These are phyloP conservation scores for Leccinum variicolor DNA, from an alignment of 768 basidiomycete species.

Conservation along the genomic window DNA sequence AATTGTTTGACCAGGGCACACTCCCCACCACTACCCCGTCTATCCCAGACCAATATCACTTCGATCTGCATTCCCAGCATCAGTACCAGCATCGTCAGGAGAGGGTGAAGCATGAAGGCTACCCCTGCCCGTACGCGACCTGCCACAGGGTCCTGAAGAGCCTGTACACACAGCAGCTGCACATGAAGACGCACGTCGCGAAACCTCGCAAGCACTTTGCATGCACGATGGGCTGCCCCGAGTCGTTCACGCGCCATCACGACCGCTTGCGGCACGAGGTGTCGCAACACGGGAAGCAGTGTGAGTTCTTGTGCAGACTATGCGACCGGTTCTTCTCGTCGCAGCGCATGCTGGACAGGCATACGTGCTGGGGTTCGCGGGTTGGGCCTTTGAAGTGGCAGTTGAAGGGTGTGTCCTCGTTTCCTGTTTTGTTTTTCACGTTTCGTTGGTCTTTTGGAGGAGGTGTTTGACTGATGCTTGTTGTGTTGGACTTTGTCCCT, in stretches of 20 bases:
- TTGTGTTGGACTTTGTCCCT: background rate
- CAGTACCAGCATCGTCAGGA: background rate
- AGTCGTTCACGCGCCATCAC: conserved; percentile 2
- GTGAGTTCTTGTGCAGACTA: background rate
- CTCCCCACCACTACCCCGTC: background rate
- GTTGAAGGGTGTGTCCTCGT: background rate
- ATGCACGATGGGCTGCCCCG: conserved; percentile 3
- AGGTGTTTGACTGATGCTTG: background rate
- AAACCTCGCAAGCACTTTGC: background rate
- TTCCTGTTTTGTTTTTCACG: background rate
- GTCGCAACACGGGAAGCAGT: conserved; percentile 1
- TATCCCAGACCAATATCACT: background rate
- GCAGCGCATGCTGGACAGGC: conserved; percentile 3
- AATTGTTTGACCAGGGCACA: background rate
- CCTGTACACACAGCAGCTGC: background rate
- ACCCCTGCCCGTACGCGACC: background rate
- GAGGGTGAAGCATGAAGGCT: background rate
- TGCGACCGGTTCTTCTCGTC: conserved; percentile 5
- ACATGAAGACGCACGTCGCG: background rate
- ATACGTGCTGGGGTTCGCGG: background rate
- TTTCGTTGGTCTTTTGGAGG: background rate
- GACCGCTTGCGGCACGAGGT: conserved; percentile 2
- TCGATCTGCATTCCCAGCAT: no score
- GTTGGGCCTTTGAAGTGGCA: no score
- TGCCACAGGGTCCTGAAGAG: background rate